Conservation (phyloP, 768 basidiomycete genomes). For the Xanthoconium purpureum region DNA sequence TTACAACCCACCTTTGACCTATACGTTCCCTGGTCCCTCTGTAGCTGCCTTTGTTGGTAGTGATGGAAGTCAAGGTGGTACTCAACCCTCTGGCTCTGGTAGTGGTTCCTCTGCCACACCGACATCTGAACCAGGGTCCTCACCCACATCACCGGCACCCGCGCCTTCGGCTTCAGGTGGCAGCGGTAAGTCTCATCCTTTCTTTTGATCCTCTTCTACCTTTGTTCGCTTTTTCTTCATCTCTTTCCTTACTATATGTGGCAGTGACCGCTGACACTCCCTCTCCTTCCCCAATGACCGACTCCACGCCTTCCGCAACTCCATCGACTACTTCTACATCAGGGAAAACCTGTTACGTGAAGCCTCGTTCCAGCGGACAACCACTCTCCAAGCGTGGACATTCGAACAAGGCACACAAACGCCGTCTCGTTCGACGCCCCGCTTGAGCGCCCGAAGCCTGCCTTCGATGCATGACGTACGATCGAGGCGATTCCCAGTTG, state of each 20-base stretch:
- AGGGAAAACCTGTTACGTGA: slow-evolving; percentile 20
- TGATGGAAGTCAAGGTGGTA: slow-evolving; percentile 12
- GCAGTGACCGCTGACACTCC: slow-evolving; percentile 26
- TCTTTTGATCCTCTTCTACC: background rate
- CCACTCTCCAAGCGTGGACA: slow-evolving; percentile 16
- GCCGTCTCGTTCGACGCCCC: slow-evolving; percentile 21
- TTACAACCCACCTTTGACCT: slow-evolving; percentile 34
- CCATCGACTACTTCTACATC: background rate
- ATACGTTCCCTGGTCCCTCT: slow-evolving; percentile 54
- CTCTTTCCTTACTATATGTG: slow-evolving; percentile 18
- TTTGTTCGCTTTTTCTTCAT: background rate
- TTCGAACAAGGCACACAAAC: slow-evolving; percentile 21
- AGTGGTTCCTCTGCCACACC: slow-evolving; percentile 14
- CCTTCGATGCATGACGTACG: background rate
- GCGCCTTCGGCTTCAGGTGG: slow-evolving; percentile 6
- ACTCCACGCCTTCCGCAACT: slow-evolving; percentile 3
- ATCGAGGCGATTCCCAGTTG: background rate
- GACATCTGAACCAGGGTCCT: slow-evolving; percentile 1
- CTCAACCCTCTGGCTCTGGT: slow-evolving; percentile 22
- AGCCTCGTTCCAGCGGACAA: slow-evolving; percentile 9
- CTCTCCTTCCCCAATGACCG: slow-evolving; percentile 4
- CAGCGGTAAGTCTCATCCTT: slow-evolving; percentile 14
- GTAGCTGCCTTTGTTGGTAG: slow-evolving; percentile 41
- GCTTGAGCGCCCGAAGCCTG: background rate
- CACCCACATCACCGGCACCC: slow-evolving; percentile 1